Evolutionary conservation across 1,284 basidiomycete genomes (phyloP), one percentile per base, ranked within the genome.

Genomic region (Cerioporus squamosus): DNA sequence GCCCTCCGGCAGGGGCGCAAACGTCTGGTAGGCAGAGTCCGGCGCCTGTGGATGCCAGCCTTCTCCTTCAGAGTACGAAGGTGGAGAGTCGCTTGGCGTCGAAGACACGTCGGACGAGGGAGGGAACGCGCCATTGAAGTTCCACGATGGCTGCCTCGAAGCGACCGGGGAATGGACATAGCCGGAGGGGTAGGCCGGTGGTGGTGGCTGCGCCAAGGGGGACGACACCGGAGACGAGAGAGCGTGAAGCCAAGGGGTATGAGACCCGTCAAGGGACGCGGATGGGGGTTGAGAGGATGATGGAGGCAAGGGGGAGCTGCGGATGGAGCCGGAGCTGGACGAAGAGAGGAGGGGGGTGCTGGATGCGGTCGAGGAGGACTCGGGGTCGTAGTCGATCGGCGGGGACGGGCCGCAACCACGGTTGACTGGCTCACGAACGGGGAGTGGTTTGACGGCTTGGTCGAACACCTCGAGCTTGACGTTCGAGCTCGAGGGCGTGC

Each of bases 211-310:
- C 79, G 65, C 88, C 83, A 55, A 77, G 72, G 68, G 87, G 88
- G 0, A 82, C 81, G 3, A 84, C 78, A 20, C 88, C 74, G 0
- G 82, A 81, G 63, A 90, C 87, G 12, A 88, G 69, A 1, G 88
- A 75, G 17, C 85, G 84, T 0, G 85, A 70, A 0, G 87, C 87
- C 77, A 88, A 85, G 33, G 33, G 15, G 5, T 85, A 77, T 58
- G 77, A 67, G 5, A 70, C 72, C 29, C 66, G 65, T 38, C 39
- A 38, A 22, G 23, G 24, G 23, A 18, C 17, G 49, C 66, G 52
- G 15, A 62, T 45, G 33, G 62, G 63, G 23, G 31, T 15, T 44
- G 39, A 2, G 45, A 46, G 2, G 43, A 26, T 7, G 45, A 36
- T 0, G 44, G 33, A 18, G 24, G 44, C 18, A 51, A 44, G 10